Conservation (phyloP, 352 stramenopile species). For the Halophytophthora polymorphica region DNA sequence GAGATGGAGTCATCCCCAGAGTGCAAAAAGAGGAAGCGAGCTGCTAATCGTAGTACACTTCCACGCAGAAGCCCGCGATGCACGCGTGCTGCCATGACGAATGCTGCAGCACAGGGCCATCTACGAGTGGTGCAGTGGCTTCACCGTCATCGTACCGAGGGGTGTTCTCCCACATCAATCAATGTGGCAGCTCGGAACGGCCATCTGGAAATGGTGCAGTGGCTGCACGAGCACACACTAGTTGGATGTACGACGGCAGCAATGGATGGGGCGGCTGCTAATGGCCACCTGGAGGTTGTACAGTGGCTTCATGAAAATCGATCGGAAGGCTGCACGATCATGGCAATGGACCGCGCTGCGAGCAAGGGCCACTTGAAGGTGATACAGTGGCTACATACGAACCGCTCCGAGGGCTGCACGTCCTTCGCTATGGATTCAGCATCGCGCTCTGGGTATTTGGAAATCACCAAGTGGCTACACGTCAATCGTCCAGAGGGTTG, state of each 20-base stretch:
- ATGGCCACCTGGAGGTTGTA: conserved; percentile 21
- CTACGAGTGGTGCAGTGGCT: conserved; percentile 31
- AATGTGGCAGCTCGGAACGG: conserved; percentile 30
- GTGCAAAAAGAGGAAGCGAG: conserved; percentile 11
- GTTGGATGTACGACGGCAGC: conserved; percentile 14
- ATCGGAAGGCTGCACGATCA: conserved; percentile 18
- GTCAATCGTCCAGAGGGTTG: conserved; percentile 10
- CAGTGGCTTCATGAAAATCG: conserved; percentile 21
- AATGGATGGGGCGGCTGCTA: conserved; percentile 19
- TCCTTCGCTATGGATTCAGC: conserved; percentile 21
- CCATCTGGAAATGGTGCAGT: conserved; percentile 29
- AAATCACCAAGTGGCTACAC: conserved; percentile 21
- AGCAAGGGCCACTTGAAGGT: conserved; percentile 30
- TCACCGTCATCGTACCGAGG: conserved; percentile 23
- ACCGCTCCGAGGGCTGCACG: conserved; percentile 20
- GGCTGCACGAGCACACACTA: conserved; percentile 22
- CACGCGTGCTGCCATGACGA: conserved; percentile 31
- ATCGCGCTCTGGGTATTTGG: conserved; percentile 11
- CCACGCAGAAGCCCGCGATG: conserved; percentile 9
- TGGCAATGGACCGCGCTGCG: conserved; percentile 30
- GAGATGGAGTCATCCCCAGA: conserved; percentile 15
- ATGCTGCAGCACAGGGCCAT: conserved; percentile 25
- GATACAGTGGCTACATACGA: conserved; percentile 28
- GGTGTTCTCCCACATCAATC: conserved; percentile 28
- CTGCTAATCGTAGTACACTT: background rate